Evolutionary conservation across 805 yeast species (phyloP).

Genomic region (Metschnikowia gruessii): DNA sequence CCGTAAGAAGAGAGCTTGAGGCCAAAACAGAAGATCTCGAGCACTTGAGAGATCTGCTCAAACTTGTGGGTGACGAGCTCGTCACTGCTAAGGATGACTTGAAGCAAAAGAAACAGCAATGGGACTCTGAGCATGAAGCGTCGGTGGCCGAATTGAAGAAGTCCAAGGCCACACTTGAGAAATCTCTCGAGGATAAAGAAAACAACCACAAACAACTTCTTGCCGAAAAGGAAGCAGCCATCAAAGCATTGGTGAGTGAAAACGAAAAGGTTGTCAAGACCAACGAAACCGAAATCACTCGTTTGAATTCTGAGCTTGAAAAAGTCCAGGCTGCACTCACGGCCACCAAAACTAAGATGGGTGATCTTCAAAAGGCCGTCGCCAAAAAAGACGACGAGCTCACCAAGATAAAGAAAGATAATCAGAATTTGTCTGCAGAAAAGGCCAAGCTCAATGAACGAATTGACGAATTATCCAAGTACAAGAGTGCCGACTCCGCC

Average conservation of each 20-base stretch:
- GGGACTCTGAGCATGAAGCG: conserved; percentile 16
- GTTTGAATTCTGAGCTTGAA: conserved; percentile 6
- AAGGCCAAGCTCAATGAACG: conserved; percentile 36
- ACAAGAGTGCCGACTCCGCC: conserved; percentile 41
- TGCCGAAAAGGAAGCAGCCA: not conserved
- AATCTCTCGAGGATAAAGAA: conserved; percentile 19
- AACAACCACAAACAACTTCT: conserved; percentile 15
- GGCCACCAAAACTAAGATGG: conserved; percentile 22
- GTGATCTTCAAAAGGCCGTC: conserved; percentile 8
- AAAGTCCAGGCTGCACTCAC: not conserved
- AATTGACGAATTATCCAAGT: conserved; percentile 28
- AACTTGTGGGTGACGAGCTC: conserved; percentile 73
- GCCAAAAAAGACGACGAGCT: conserved; percentile 17
- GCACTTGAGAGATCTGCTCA: conserved; percentile 69
- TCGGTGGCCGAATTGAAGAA: conserved; percentile 12
- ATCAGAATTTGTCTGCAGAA: conserved; percentile 24
- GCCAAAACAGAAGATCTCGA: conserved; percentile 59
- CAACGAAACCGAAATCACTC: not conserved
- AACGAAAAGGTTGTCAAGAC: not conserved
- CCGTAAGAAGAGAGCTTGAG: conserved; percentile 11
- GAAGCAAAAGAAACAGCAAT: conserved; percentile 17
- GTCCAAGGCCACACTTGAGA: conserved; percentile 12
- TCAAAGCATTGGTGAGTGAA: not conserved
- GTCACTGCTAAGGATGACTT: conserved; percentile 56
- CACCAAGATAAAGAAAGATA: conserved; percentile 25